Evolutionary conservation across 176 grass and related monocot genomes (phyloP).

Genomic region (Bothriochloa decipiens): DNA sequence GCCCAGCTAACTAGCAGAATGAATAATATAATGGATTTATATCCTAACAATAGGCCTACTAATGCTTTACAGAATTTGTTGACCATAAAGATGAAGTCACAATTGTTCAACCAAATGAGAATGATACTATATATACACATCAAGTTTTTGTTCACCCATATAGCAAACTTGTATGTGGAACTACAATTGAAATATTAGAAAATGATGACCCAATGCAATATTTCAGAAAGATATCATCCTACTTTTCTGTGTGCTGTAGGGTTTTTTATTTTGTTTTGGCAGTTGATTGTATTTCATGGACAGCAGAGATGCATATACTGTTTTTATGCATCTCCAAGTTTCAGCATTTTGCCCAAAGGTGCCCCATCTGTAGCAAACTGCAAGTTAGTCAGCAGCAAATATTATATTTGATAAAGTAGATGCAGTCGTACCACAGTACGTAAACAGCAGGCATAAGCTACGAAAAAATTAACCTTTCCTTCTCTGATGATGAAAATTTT

Average conservation of each 20-base stretch:
- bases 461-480: neutral
- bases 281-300: neutral
- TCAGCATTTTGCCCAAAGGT: neutral
- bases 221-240: neutral
- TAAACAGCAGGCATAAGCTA: neutral
- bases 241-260: neutral
- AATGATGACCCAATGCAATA: neutral
- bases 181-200: neutral
- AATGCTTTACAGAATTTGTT: neutral
- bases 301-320: neutral
- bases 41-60: neutral
- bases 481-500: conserved; percentile 3
- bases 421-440: neutral
- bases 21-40: neutral
- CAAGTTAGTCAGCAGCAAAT: conserved; percentile 7
- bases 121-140: neutral
- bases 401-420: neutral
- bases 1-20: neutral
- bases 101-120: neutral
- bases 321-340: neutral
- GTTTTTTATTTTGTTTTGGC: neutral
- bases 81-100: neutral
- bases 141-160: neutral
- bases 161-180: neutral
- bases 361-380: conserved; percentile 24